Percentiles rank a stretch among this genome's conserved stretches.
Conservation (phyloP, 805 yeast species). For the Schwanniomyces occidentalis region DNA sequence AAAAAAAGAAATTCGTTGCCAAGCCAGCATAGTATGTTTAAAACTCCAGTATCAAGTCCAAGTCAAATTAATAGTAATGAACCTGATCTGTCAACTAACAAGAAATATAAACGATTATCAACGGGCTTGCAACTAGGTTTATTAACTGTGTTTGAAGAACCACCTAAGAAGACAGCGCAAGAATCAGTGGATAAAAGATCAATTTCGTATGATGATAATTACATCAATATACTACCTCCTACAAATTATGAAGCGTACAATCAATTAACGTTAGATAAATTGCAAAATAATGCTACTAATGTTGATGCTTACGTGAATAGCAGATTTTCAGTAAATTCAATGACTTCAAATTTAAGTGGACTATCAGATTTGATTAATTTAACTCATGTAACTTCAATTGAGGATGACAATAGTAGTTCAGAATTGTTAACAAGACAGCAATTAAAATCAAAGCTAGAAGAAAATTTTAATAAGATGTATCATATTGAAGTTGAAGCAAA, state of each 20-base stretch:
- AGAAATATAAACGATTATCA: constrained; percentile 31
- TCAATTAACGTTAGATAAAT: constrained; percentile 32
- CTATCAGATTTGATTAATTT: constrained; percentile 48
- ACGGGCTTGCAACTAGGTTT: constrained; percentile 39
- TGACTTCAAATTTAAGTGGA: constrained; percentile 49
- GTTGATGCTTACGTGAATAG: constrained; percentile 44
- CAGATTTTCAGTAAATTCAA: constrained; percentile 54
- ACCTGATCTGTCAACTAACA: constrained; percentile 15
- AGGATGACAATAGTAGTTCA: constrained; percentile 15
- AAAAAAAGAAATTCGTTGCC: constrained; percentile 28
- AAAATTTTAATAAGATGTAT: constrained; percentile 38
- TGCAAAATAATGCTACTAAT: constrained; percentile 12
- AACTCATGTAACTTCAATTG: constrained; percentile 42
- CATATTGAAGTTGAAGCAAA: too few species aligned
- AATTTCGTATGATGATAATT: constrained; percentile 25
- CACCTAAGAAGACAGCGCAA: constrained; percentile 6
- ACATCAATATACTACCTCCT: constrained; percentile 23
- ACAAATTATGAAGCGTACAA: constrained; percentile 31
- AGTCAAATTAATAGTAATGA: neutral
- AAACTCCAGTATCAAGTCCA: constrained; percentile 3
- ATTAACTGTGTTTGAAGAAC: constrained; percentile 40
- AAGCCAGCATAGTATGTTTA: constrained; percentile 11
- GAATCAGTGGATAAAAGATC: neutral
- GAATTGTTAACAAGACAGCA: constrained; percentile 31
- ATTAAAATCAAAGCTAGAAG: constrained; percentile 35